A percentile compares a stretch with the other conserved stretches of the same genome.
Evolutionary conservation across 257 asterid genomes (phyloP).

Genomic region (Nicotiana noctiflora): DNA sequence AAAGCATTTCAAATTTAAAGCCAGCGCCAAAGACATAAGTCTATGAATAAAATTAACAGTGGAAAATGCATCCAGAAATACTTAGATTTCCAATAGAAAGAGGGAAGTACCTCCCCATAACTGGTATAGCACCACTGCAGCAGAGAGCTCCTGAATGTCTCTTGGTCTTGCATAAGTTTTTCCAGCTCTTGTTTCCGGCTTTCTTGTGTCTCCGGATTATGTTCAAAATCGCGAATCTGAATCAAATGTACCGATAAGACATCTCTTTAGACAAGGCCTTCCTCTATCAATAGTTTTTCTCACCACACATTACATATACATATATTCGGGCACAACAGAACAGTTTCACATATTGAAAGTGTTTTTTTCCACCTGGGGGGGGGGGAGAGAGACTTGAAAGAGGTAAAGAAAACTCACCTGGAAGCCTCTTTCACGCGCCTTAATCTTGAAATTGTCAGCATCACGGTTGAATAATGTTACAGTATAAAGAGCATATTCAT

Average conservation of each 20-base stretch:
- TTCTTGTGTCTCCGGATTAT: constrained; percentile 61
- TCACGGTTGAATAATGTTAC: constrained; percentile 79
- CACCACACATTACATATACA: background rate
- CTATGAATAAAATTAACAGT: background rate
- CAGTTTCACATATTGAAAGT: background rate
- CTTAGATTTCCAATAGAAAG: background rate
- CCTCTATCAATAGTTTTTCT: background rate
- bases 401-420: constrained; percentile 44
- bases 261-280: constrained; percentile 5
- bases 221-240: constrained; percentile 78
- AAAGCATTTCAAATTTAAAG: background rate
- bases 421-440: constrained; percentile 76
- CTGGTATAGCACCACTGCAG: constrained; percentile 81
- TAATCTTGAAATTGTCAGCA: constrained; percentile 80
- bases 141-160: constrained; percentile 61
- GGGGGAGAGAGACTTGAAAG: background rate
- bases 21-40: background rate
- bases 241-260: constrained; percentile 22
- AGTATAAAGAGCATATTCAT: constrained; percentile 72
- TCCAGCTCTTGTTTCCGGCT: constrained; percentile 65
- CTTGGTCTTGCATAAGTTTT: constrained; percentile 69
- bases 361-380: background rate
- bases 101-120: constrained; percentile 67
- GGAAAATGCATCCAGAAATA: background rate
- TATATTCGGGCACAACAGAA: background rate